Conservation (phyloP, 495 filamentous ascomycete genomes). For the Durotheca rogersii region DNA sequence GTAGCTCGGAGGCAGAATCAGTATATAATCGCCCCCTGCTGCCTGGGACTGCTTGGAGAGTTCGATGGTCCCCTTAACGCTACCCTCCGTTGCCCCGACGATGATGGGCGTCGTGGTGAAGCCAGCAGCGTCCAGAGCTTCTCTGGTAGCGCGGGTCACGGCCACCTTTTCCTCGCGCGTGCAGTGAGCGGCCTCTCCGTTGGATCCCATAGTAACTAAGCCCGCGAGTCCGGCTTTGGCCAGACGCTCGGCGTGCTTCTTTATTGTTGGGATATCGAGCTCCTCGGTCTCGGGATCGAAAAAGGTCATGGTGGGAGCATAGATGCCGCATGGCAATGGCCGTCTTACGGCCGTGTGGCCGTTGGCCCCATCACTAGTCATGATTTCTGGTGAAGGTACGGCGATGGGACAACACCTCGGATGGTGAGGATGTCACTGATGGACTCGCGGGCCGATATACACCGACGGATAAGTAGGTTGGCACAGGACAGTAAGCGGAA, state of each 20-base stretch:
- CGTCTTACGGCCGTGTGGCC: slow-evolving; percentile 49
- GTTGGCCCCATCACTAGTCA: slow-evolving; percentile 40
- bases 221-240: slow-evolving; percentile 78
- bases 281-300: slow-evolving; percentile 81
- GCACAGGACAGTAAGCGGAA: slow-evolving; percentile 14
- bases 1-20: slow-evolving; percentile 80
- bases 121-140: slow-evolving; percentile 78
- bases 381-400: slow-evolving; percentile 23
- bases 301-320: slow-evolving; percentile 89
- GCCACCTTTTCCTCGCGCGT: slow-evolving; percentile 69
- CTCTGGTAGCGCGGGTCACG: slow-evolving; percentile 78
- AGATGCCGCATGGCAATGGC: slow-evolving; percentile 79
- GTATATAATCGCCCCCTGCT: slow-evolving; percentile 74
- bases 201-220: slow-evolving; percentile 86
- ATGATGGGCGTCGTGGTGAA: slow-evolving; percentile 77
- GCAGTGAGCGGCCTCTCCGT: slow-evolving; percentile 85
- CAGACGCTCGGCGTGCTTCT: slow-evolving; percentile 77
- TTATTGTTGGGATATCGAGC: slow-evolving; percentile 76
- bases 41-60: slow-evolving; percentile 66
- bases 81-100: slow-evolving; percentile 75
- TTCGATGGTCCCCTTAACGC: slow-evolving; percentile 73
- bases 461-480: slow-evolving; percentile 16
- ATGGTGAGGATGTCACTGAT: slow-evolving; percentile 12
- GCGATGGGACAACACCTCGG: slow-evolving; percentile 4
- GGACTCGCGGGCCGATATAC: slow-evolving; percentile 18